Evolutionary conservation across 129 eudicot species (phyloP), one percentile per base, ranked within the genome.

Genomic region (Kitagawia praeruptora): DNA sequence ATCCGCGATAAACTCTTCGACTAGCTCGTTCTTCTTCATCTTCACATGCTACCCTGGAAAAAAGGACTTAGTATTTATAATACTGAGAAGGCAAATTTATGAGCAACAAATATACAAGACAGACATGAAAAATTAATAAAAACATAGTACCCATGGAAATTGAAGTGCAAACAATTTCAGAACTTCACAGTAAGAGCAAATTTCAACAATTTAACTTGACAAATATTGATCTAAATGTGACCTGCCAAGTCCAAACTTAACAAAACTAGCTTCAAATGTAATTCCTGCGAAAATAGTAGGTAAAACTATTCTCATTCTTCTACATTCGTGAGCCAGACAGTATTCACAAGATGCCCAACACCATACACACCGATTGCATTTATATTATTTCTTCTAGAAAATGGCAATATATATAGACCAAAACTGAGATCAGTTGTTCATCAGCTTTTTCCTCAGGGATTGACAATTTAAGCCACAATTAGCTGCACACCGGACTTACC

Each of bases 1-100:
- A 92, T 6, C 96, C 97, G 77, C 89, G 85, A 79, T 88, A 88
- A 41, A 85, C 93, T 83, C 88, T 86, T 38, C 97, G 64, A 76
- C 93, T 86, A 42, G 91, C 93, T 74, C 97, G 77, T 66, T 92
- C 97, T 67, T 92, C 97, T 64, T 90, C 97, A 54, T 88, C 91
- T 42, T 87, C 87, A n/a, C 97, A 92, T 8, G 86, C 76, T 70
- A 84, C 38, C 71, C 95, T 90, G 81, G 48, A 77, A 66, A 75
- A 84, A 38, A 77, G 19, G 42, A 13, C 1, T 2, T 27, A 7
- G 5, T 12, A 27, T 75, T 75, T 27, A 75, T 11, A 75, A 75
- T 14, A 46, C 56, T 12, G 23, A 0, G 18, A 38, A 8, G 16
- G 10, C 6, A 70, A 16, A 37, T 14, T 12, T 38, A 6, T 0